Percentiles rank a stretch among this genome's conserved stretches.
These are phyloP conservation scores for Acephala macrosclerotiorum DNA, from an alignment of 2,329 filamentous ascomycete species.

Conservation along the genomic window DNA sequence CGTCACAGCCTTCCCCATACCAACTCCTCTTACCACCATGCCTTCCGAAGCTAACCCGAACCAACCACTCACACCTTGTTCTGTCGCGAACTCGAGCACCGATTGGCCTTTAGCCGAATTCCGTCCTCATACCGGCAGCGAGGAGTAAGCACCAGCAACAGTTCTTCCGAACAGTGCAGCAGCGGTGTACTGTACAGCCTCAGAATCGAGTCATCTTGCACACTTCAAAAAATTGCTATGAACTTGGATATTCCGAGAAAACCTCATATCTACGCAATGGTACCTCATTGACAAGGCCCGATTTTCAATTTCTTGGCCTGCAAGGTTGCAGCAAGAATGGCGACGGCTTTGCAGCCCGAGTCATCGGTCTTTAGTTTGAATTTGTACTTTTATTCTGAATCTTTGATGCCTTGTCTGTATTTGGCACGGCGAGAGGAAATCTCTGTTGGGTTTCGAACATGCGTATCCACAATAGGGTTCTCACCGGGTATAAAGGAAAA, in stretches of 20 bases:
- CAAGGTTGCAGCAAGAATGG: too few species aligned
- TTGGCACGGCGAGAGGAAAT: not conserved
- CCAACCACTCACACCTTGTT: not conserved
- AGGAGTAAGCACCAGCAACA: not conserved
- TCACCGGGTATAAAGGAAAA: too few species aligned
- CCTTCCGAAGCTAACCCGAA: not conserved
- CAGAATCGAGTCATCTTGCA: constrained; percentile 1
- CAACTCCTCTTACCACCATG: not conserved
- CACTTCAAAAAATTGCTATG: not conserved
- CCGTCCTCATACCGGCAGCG: not conserved
- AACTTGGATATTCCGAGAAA: too few species aligned
- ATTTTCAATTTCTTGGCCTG: not conserved
- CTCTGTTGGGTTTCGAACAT: not conserved
- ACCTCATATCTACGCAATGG: too few species aligned
- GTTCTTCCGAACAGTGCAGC: not conserved
- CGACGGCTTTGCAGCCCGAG: not conserved
- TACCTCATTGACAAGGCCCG: not conserved
- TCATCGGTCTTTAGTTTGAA: not conserved
- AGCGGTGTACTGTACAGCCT: not conserved
- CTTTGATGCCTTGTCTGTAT: not conserved
- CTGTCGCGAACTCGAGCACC: not conserved
- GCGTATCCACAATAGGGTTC: not conserved
- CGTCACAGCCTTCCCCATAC: constrained; percentile 1
- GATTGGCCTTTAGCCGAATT: constrained; percentile 9
- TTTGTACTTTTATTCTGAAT: too few species aligned